Evolutionary conservation across 176 grass and related monocot genomes (phyloP).

Genomic region (Aegilops sharonensis): DNA sequence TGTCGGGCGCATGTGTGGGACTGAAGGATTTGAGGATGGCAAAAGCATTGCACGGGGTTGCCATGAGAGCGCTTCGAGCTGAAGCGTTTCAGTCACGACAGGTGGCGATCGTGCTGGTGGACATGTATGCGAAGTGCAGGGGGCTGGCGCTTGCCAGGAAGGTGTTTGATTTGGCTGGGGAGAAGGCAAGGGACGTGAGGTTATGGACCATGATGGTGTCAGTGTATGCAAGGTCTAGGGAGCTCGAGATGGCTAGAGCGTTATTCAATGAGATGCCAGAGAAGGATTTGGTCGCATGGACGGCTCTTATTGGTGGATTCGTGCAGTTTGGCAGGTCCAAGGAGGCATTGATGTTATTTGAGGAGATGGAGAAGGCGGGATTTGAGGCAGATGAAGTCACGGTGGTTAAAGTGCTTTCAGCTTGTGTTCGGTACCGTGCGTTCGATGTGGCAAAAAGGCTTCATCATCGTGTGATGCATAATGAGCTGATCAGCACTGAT

Average conservation of each 20-base stretch:
- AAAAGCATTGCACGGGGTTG: constrained; percentile 33
- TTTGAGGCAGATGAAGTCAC: constrained; percentile 46
- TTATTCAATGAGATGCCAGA: constrained; percentile 51
- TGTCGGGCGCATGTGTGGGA: background rate
- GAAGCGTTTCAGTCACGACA: background rate
- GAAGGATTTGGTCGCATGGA: constrained; percentile 59
- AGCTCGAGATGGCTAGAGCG: constrained; percentile 27
- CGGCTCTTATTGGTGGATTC: constrained; percentile 46
- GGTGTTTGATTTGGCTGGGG: constrained; percentile 39
- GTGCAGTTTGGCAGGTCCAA: constrained; percentile 29
- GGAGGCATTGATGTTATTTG: constrained; percentile 48
- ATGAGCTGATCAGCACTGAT: constrained; percentile 27
- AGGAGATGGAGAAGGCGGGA: constrained; percentile 43
- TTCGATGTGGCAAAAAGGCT: constrained; percentile 47
- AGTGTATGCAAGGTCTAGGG: constrained; percentile 28
- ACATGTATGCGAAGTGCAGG: constrained; percentile 30
- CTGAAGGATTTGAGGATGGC: constrained; percentile 18
- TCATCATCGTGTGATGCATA: constrained; percentile 23
- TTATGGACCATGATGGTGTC: constrained; percentile 49
- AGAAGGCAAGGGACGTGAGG: constrained; percentile 29
- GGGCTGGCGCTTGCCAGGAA: constrained; percentile 7
- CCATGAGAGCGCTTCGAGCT: constrained; percentile 17
- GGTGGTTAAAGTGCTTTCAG: constrained; percentile 36
- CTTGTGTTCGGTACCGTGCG: constrained; percentile 31
- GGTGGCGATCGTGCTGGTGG: constrained; percentile 20